Evolutionary conservation across 129 eudicot genomes (phyloP).

Genomic region (Artemisia tridentata): DNA sequence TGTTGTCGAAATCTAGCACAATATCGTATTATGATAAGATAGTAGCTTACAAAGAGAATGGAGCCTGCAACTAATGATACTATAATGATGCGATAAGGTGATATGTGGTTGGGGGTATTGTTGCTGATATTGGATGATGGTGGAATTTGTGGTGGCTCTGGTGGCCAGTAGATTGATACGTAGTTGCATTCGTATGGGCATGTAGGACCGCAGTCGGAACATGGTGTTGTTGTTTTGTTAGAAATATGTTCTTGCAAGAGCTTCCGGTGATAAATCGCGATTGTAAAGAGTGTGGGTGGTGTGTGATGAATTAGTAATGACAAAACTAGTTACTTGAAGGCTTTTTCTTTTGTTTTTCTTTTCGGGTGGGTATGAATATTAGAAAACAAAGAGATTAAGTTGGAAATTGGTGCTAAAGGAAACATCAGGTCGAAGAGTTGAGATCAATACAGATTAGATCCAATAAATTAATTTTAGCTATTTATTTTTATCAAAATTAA

Average conservation of each 20-base stretch:
- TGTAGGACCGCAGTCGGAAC: slow-evolving; percentile 25
- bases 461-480: too few species aligned
- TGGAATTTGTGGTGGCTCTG: slow-evolving; percentile 11
- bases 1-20: slow-evolving; percentile 25
- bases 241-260: slow-evolving; percentile 18
- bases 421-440: too few species aligned
- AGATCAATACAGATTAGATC: too few species aligned
- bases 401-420: not conserved
- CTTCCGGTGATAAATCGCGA: slow-evolving; percentile 39
- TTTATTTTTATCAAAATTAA: too few species aligned
- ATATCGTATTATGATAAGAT: slow-evolving; percentile 32
- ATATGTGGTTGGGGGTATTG: slow-evolving; percentile 18
- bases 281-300: slow-evolving; percentile 1
- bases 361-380: too few species aligned
- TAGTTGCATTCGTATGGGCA: slow-evolving; percentile 36
- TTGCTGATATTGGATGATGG: not conserved
- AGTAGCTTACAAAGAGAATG: slow-evolving; percentile 39
- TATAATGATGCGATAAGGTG: slow-evolving; percentile 31
- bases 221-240: slow-evolving; percentile 23
- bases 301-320: not conserved
- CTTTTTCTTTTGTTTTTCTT: too few species aligned
- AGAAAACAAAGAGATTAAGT: not conserved
- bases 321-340: too few species aligned
- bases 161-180: slow-evolving; percentile 21
- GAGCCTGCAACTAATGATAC: slow-evolving; percentile 26